These are phyloP conservation scores for Arthromyces matolae DNA, from an alignment of 768 basidiomycete genomes.

Conservation along the genomic window DNA sequence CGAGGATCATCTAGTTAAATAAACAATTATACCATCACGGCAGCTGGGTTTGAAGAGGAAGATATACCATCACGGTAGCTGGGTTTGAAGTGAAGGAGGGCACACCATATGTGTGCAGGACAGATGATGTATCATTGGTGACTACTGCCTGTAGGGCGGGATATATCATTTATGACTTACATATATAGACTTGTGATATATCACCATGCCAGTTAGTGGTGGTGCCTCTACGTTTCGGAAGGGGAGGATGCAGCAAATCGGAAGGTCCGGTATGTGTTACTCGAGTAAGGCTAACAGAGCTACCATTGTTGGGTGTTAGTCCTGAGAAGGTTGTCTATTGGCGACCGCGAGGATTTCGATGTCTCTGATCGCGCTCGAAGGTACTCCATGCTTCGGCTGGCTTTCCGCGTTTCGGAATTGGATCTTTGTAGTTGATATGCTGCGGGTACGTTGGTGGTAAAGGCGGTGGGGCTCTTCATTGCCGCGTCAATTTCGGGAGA, in stretches of 20 bases:
- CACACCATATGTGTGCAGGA: no score
- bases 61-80: no score
- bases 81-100: no score
- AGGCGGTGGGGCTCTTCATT: constrained; percentile 31
- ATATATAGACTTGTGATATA: no score
- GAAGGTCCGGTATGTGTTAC: constrained; percentile 15
- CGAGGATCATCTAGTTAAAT: no score
- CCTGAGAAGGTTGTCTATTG: constrained; percentile 31
- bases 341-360: constrained; percentile 28
- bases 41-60: no score
- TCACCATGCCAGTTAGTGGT: no score
- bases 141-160: no score
- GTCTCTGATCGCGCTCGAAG: constrained; percentile 31
- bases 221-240: constrained; percentile 23
- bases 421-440: constrained; percentile 33
- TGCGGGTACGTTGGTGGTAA: constrained; percentile 23
- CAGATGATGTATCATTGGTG: no score
- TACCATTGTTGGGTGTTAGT: constrained; percentile 41
- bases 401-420: constrained; percentile 47
- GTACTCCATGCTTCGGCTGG: constrained; percentile 66
- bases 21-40: no score
- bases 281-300: constrained; percentile 31
- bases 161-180: no score
- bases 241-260: constrained; percentile 5
- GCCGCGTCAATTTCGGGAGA: constrained; percentile 45